These are phyloP conservation scores for Pseudonitzschia multiseries DNA, from an alignment of 108 stramenopile species.

Conservation along the genomic window DNA sequence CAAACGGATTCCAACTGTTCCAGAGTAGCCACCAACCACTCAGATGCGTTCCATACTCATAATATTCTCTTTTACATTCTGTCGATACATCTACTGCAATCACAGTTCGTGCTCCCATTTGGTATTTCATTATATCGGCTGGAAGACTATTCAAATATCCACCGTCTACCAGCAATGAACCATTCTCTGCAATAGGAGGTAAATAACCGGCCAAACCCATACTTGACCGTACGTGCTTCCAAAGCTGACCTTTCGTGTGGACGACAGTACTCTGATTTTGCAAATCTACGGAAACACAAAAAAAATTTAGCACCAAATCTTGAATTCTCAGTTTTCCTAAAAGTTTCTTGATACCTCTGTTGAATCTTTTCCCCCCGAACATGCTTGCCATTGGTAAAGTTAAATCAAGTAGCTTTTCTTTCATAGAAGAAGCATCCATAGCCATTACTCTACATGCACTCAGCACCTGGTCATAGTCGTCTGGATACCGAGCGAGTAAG, in stretches of 20 bases:
- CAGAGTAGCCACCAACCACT: constrained; percentile 55
- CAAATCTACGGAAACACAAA: constrained; percentile 58
- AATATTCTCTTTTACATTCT: constrained; percentile 35
- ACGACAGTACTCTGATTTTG: constrained; percentile 26
- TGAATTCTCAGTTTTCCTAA: constrained; percentile 52
- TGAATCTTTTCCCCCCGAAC: constrained; percentile 50
- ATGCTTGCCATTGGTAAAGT: constrained; percentile 53
- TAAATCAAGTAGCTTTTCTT: constrained; percentile 50
- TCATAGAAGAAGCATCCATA: constrained; percentile 35
- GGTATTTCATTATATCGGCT: constrained; percentile 52
- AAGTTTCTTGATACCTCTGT: constrained; percentile 37
- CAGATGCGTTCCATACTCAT: constrained; percentile 53
- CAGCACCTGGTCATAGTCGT: constrained; percentile 37
- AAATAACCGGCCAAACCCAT: constrained; percentile 65
- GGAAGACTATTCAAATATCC: constrained; percentile 66
- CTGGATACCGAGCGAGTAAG: constrained; percentile 40
- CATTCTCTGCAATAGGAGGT: constrained; percentile 58
- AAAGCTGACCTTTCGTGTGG: constrained; percentile 48
- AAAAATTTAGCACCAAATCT: constrained; percentile 63
- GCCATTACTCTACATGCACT: constrained; percentile 42
- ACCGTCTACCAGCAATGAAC: constrained; percentile 54
- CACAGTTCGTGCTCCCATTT: constrained; percentile 48
- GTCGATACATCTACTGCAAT: constrained; percentile 57
- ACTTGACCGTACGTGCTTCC: constrained; percentile 60
- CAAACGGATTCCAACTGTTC: constrained; percentile 56